phyloP scores from a whole-genome alignment of 495 filamentous ascomycete genomes.

The Aspergillus carlsbadensis region DNA sequence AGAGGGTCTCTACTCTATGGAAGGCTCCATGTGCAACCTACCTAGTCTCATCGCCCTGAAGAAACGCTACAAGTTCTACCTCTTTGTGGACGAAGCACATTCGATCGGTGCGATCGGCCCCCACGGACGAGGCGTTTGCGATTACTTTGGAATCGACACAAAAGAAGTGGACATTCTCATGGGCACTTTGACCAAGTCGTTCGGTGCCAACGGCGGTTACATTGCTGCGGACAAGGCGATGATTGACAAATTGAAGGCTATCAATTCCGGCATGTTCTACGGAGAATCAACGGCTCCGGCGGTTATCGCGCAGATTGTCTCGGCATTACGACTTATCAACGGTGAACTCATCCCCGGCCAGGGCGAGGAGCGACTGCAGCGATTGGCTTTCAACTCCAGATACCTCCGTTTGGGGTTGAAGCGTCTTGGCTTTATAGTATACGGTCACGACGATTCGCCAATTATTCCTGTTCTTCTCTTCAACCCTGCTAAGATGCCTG shows the following conservation, averaged over 20 bases:
- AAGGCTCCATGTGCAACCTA: constrained; percentile 96
- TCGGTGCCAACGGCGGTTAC: constrained; percentile 97
- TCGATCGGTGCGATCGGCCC: constrained; percentile 93
- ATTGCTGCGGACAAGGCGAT: constrained; percentile 86
- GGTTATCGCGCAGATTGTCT: constrained; percentile 83
- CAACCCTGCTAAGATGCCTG: constrained; percentile 95
- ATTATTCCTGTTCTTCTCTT: constrained; percentile 94
- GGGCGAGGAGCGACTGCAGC: constrained; percentile 92
- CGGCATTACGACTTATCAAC: constrained; percentile 79
- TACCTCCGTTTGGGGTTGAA: constrained; percentile 97
- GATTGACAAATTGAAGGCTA: constrained; percentile 83
- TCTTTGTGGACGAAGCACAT: constrained; percentile 96
- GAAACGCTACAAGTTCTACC: constrained; percentile 91
- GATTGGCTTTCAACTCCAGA: constrained; percentile 96
- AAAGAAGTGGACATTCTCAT: constrained; percentile 91
- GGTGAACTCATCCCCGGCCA: constrained; percentile 87
- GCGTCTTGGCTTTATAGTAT: constrained; percentile 93
- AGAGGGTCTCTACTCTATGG: constrained; percentile 98
- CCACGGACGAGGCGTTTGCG: constrained; percentile 86
- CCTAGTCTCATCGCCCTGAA: constrained; percentile 82
- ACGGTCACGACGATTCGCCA: constrained; percentile 95
- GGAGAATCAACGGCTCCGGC: constrained; percentile 86
- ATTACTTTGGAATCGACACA: constrained; percentile 91
- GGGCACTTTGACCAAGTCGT: constrained; percentile 97
- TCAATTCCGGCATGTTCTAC: constrained; percentile 82